A percentile compares a stretch with the other conserved stretches of the same genome.
These are phyloP conservation scores for Bipolaris bicolor DNA, from an alignment of 2,329 filamentous ascomycete species.

Conservation along the genomic window DNA sequence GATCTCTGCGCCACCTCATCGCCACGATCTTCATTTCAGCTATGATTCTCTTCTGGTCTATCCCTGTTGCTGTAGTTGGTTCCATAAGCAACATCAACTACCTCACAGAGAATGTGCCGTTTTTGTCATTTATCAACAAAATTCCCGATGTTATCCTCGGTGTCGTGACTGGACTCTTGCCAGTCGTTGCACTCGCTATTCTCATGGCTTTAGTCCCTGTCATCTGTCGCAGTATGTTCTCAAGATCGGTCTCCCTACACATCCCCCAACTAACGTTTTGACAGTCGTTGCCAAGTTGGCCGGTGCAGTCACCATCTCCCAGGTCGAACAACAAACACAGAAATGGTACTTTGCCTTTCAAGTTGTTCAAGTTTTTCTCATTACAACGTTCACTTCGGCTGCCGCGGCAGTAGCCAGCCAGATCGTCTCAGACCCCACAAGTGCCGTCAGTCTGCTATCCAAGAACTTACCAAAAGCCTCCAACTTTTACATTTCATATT, in stretches of 20 bases:
- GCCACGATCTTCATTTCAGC: slow-evolving; percentile 49
- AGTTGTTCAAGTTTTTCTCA: slow-evolving; percentile 89
- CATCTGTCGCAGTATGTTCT: slow-evolving; percentile 38
- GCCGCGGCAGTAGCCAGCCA: slow-evolving; percentile 65
- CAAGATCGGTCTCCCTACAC: background rate
- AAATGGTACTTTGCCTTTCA: slow-evolving; percentile 92
- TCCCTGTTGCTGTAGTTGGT: slow-evolving; percentile 54
- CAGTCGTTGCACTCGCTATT: slow-evolving; percentile 51
- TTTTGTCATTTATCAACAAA: slow-evolving; percentile 51
- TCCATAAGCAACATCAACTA: slow-evolving; percentile 53
- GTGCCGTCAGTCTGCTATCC: slow-evolving; percentile 69
- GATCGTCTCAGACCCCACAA: slow-evolving; percentile 67
- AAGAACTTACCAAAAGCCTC: slow-evolving; percentile 80
- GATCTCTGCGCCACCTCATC: slow-evolving; percentile 34
- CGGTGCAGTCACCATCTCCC: slow-evolving; percentile 48
- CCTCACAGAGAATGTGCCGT: slow-evolving; percentile 45
- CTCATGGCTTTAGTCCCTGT: slow-evolving; percentile 55
- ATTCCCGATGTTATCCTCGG: slow-evolving; percentile 51
- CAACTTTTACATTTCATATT: slow-evolving; percentile 96
- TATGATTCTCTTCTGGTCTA: slow-evolving; percentile 54
- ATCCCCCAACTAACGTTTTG: background rate
- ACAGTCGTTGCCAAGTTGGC: slow-evolving; percentile 43
- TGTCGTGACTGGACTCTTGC: slow-evolving; percentile 54
- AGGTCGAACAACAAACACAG: slow-evolving; percentile 76
- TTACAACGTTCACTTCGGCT: slow-evolving; percentile 81